A percentile compares a stretch with the other conserved stretches of the same genome.
These are phyloP conservation scores for Psidium friedrichsthalianum DNA, from an alignment of 345 rosid genomes.

Conservation along the genomic window DNA sequence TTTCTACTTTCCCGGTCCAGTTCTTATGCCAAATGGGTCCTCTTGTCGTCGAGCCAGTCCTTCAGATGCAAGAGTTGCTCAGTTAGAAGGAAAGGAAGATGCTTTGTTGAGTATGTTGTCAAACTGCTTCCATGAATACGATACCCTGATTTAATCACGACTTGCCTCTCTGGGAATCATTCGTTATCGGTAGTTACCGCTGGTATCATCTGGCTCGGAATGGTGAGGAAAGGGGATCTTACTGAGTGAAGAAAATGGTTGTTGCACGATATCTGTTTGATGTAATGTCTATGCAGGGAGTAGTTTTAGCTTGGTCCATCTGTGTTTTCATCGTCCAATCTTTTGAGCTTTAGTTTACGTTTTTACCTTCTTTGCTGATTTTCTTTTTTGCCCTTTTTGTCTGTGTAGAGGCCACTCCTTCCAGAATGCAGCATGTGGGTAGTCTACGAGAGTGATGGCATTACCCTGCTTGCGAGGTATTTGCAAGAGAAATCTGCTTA, in stretches of 20 bases:
- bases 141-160: neutral
- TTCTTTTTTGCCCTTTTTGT: neutral
- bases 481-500: conserved; percentile 6
- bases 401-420: neutral
- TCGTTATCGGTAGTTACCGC: neutral
- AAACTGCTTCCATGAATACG: neutral
- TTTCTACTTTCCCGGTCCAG: neutral
- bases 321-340: neutral
- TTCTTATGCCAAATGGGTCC: neutral
- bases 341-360: neutral
- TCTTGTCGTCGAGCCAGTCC: neutral
- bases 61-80: neutral
- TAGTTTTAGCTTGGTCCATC: neutral
- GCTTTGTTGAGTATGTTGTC: neutral
- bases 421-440: neutral
- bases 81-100: neutral
- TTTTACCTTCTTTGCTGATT: neutral
- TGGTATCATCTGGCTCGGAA: neutral
- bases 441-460: neutral
- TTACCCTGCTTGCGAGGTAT: conserved; percentile 1
- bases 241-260: neutral
- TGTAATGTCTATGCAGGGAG: neutral
- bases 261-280: conserved; percentile 4
- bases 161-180: neutral
- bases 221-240: neutral